Evolutionary conservation across 2,329 filamentous ascomycete genomes (phyloP), one percentile per base, ranked within the genome.

Genomic region (Pseudocercospora pini-densiflorae): DNA sequence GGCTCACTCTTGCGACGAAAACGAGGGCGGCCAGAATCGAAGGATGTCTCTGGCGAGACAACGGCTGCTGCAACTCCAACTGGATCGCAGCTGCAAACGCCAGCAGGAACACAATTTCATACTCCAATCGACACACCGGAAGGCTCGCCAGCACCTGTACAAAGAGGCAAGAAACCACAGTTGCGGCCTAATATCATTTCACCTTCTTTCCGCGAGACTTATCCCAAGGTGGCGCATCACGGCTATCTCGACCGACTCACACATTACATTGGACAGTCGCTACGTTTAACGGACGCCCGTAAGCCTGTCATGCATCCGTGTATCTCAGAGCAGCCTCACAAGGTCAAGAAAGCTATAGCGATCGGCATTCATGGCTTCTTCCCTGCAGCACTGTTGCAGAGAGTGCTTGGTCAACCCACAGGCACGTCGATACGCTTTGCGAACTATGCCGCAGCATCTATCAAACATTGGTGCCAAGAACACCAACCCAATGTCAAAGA

Each of bases 281-380:
- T 79, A 5, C 74, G 73, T 24, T 68, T 79, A n/a, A 71, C 75
- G 8, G 72, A 63, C 43, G 79, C 72, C 77, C 75, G 91, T 62
- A 77, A 90, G 2, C 79, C 89, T 10, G 81, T 85, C 31, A 83
- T 85, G 49, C 84, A 97, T 77, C 88, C 97, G 5, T 90, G 88
- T 71, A 86, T 92, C 33, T 81, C 88, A 6, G 89, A 88, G 53
- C 87, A 91, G 0, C 73, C 74, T 31, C 91, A 88, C 0, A 90
- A 87, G 70, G 88, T 98, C 55, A 92, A 88, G 75, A 95, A 91
- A 71, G 95, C 95, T 12, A 85, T 99, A 5, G 93, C 94, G 1
- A 97, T 99, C 71, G 95, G 95, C 45, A 89, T 99, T 0, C 95
- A 99, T 78, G 95, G 95, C 0, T 91, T 97, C 67, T 97, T 98